Evolutionary conservation across 148 eudicot genomes (phyloP), one percentile per base, ranked within the genome.

Genomic region (Silene latifolia): DNA sequence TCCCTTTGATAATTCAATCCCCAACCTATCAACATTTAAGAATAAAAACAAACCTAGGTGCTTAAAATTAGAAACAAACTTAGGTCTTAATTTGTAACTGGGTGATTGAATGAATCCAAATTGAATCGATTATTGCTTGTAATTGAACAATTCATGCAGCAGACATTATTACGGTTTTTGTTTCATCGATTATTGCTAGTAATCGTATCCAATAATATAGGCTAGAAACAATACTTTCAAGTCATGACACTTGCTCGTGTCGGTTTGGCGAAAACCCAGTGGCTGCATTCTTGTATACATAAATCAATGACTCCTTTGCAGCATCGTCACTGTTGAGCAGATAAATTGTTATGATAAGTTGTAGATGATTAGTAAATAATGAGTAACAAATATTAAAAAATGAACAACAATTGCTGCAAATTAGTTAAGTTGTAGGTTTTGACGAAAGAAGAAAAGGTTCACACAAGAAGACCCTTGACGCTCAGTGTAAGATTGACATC

Each of bases 241-340:
- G 76, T 82, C 82, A 61, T 3, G 79, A 74, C 25, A 77, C 87
- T 79, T 88, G 86, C 60, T 75, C 82, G 80, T 56, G 86, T 88
- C 23, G 86, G 82, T 76, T 84, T 84, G 71, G 91, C 0, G 91
- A 76, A 79, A 88, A 88, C 17, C 87, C 89, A 71, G 83, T 84
- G 5, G 85, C 82, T 35, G 85, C 87, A 61, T 68, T 80, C 82
- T 79, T 86, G 91, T 86, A 88, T 61, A 84, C 80, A 61, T 86
- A 86, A 53, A 88, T 27, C 80, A 88, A 54, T 2, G 86, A 80
- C 15, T 64, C 81, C 79, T 78, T 82, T 2, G 91, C 89, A 8
- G 89, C 89, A 4, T 79, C 87, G 54, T 84, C 89, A 63, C 89
- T 88, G 79, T 4, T 15, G 9, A 67, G 10, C 20, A 70, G 1